Evolutionary conservation across 1,284 basidiomycete species (phyloP).

Genomic region (Erythrobasidium hasegawianum): DNA sequence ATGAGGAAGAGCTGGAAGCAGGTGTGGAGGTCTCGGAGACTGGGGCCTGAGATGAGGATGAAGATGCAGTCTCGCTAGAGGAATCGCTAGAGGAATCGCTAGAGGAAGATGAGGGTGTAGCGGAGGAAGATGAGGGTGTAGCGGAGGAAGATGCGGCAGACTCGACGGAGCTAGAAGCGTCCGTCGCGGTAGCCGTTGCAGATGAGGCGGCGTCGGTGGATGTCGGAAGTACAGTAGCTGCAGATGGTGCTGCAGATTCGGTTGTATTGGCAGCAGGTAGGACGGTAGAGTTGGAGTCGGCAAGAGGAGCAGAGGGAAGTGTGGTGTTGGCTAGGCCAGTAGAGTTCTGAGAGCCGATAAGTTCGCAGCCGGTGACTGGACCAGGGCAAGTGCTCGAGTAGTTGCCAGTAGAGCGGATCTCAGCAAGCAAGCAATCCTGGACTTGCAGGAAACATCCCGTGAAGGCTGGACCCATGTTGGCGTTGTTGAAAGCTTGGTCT

Average conservation of each 20-base stretch:
- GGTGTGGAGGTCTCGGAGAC: too few relatives aligned
- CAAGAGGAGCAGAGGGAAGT: not conserved
- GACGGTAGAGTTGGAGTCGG: conserved; percentile 11
- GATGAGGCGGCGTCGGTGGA: not conserved
- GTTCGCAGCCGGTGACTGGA: conserved; percentile 38
- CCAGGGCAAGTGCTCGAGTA: conserved; percentile 41
- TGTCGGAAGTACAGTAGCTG: not conserved
- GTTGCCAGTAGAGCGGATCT: conserved; percentile 35
- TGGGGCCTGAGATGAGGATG: not conserved
- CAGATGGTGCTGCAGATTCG: not conserved
- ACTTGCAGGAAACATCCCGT: conserved; percentile 41
- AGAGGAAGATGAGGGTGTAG: too few relatives aligned
- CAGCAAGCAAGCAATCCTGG: conserved; percentile 40
- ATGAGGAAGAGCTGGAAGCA: too few relatives aligned
- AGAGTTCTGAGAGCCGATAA: conserved; percentile 30
- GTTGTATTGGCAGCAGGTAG: conserved; percentile 12
- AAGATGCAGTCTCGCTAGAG: too few relatives aligned
- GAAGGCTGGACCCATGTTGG: conserved; percentile 42
- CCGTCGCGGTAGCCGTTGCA: not conserved
- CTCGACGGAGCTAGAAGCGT: conserved; percentile 6
- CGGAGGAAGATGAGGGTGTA: not conserved
- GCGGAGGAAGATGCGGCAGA: not conserved
- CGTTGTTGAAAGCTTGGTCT: conserved; percentile 42
- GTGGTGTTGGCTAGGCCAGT: conserved; percentile 31
- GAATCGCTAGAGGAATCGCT: too few relatives aligned